Conservation (phyloP, 441 rosid genomes). For the Monsonia emarginata region DNA sequence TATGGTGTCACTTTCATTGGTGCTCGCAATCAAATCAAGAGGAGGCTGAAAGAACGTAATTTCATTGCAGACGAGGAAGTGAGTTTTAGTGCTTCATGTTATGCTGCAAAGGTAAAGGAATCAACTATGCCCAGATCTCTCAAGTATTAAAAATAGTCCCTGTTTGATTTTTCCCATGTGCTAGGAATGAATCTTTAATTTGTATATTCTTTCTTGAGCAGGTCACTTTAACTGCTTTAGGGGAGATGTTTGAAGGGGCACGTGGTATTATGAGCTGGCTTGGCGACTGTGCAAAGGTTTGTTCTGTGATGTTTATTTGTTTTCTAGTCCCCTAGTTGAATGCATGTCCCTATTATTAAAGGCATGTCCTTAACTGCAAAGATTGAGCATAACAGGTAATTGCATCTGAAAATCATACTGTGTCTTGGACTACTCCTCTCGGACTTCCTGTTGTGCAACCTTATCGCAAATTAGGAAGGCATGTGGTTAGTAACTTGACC, state of each 20-base stretch:
- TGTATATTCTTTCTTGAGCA: conserved; percentile 25
- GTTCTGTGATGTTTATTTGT: conserved; percentile 10
- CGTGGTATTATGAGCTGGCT: conserved; percentile 93
- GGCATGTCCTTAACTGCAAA: conserved; percentile 16
- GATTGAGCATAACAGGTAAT: conserved; percentile 43
- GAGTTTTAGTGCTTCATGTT: conserved; percentile 61
- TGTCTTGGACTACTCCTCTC: conserved; percentile 87
- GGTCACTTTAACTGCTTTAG: conserved; percentile 80
- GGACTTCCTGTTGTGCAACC: conserved; percentile 99
- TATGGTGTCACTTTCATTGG: conserved; percentile 89
- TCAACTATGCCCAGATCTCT: conserved; percentile 1
- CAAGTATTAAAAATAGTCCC: neutral
- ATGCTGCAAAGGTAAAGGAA: conserved; percentile 78
- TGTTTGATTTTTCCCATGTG: neutral
- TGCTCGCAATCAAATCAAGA: conserved; percentile 88
- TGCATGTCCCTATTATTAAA: neutral
- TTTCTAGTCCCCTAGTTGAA: neutral
- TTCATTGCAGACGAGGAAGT: conserved; percentile 42
- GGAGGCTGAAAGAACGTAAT: conserved; percentile 83
- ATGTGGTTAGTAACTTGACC: conserved; percentile 43
- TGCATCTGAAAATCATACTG: conserved; percentile 81
- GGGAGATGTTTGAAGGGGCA: conserved; percentile 92
- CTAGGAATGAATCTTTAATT: too few relatives aligned
- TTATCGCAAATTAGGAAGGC: conserved; percentile 59
- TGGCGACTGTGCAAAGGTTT: conserved; percentile 90